Percentiles rank a stretch among this genome's conserved stretches.
phyloP scores from a whole-genome alignment of 805 yeast genomes.

The Kodamaea fukazawae region DNA sequence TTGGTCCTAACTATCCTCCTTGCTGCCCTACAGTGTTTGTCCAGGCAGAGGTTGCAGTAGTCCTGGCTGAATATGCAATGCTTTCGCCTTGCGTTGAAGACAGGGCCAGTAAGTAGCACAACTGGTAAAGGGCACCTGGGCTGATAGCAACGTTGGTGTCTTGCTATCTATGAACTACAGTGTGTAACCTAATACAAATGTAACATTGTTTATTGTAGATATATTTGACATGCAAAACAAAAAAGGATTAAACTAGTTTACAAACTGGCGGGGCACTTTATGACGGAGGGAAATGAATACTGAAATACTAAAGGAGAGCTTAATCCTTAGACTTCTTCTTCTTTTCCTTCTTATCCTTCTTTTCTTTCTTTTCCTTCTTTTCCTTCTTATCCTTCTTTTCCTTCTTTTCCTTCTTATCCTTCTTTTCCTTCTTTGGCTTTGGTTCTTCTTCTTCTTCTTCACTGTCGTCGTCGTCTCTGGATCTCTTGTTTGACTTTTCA shows the following conservation, averaged over 20 bases:
- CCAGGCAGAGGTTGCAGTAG: not conserved
- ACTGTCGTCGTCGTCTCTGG: conserved; percentile 23
- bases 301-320: conserved; percentile 5
- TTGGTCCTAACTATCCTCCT: no score
- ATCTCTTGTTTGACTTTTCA: conserved; percentile 19
- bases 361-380: conserved; percentile 39
- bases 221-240: conserved; percentile 27
- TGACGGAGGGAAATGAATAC: conserved; percentile 5
- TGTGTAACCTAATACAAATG: not conserved
- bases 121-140: no score
- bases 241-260: conserved; percentile 19
- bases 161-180: not conserved
- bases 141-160: no score
- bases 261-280: conserved; percentile 13
- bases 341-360: conserved; percentile 43
- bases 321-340: conserved; percentile 48
- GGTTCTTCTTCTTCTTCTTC: conserved; percentile 26
- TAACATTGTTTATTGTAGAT: conserved; percentile 8
- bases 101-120: no score
- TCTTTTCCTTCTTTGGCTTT: conserved; percentile 32
- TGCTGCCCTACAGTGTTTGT: not conserved
- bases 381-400: conserved; percentile 32
- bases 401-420: conserved; percentile 33
- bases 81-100: no score
- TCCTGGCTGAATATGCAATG: not conserved